A percentile compares a stretch with the other conserved stretches of the same genome.
phyloP scores from a whole-genome alignment of 1,139 yeast species.

The Geotrichum citri-aurantii region DNA sequence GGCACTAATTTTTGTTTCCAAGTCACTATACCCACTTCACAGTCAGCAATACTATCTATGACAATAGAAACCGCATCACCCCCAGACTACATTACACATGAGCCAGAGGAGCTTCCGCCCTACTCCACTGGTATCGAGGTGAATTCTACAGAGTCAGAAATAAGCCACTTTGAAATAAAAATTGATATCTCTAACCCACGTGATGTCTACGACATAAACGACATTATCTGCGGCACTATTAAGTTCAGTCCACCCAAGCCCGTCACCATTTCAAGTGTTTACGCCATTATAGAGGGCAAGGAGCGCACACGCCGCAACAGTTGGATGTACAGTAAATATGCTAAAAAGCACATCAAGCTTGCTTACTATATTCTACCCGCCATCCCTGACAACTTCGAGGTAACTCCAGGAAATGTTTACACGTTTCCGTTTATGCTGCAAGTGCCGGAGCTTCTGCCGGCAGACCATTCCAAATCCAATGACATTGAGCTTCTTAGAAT shows the following conservation, averaged over 20 bases:
- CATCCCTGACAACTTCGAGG: background rate
- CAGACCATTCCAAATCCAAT: background rate
- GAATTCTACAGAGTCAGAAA: background rate
- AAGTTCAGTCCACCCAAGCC: background rate
- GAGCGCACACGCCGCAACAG: background rate
- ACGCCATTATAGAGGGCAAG: slow-evolving; percentile 2
- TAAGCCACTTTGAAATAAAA: background rate
- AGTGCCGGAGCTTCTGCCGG: background rate
- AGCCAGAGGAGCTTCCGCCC: background rate
- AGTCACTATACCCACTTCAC: too few relatives aligned
- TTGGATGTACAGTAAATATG: background rate
- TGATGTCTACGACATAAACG: background rate
- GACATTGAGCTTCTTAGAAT: background rate
- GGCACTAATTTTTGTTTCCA: background rate
- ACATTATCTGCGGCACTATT: slow-evolving; percentile 1
- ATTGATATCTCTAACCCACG: background rate
- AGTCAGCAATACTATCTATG: background rate
- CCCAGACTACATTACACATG: background rate
- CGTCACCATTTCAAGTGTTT: background rate
- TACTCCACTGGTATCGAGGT: slow-evolving; percentile 4
- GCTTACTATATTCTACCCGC: background rate
- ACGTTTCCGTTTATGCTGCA: slow-evolving; percentile 3
- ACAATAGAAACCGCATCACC: background rate
- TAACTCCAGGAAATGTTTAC: background rate
- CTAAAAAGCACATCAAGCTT: background rate